Conservation (phyloP, 352 stramenopile genomes). For the Pythium apleroticum region DNA sequence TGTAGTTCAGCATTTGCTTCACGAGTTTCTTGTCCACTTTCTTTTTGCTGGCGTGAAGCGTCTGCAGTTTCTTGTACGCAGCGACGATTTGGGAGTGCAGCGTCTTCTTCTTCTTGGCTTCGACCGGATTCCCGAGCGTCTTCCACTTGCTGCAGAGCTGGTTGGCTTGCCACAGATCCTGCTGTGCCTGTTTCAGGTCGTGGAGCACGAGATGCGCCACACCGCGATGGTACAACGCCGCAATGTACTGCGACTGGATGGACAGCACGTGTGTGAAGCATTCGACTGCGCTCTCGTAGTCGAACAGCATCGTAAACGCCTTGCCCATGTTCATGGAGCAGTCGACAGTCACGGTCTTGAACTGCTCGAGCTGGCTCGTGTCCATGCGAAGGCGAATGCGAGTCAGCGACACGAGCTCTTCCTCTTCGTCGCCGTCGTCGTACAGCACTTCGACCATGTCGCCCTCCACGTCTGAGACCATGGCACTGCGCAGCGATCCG, state of each 20-base stretch:
- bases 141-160: slow-evolving; percentile 56
- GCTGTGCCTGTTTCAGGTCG: slow-evolving; percentile 55
- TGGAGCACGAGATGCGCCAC: slow-evolving; percentile 63
- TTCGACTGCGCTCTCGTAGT: slow-evolving; percentile 56
- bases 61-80: slow-evolving; percentile 75
- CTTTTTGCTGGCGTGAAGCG: slow-evolving; percentile 74
- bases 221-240: slow-evolving; percentile 70
- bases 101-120: slow-evolving; percentile 35
- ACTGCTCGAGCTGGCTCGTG: slow-evolving; percentile 44
- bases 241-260: slow-evolving; percentile 40
- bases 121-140: slow-evolving; percentile 23
- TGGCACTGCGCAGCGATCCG: slow-evolving; percentile 45
- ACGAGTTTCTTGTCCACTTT: slow-evolving; percentile 78
- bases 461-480: slow-evolving; percentile 66
- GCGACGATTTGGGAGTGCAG: slow-evolving; percentile 51
- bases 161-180: slow-evolving; percentile 71
- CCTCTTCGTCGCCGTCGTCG: slow-evolving; percentile 40
- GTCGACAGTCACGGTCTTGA: slow-evolving; percentile 57
- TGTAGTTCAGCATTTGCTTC: slow-evolving; percentile 83
- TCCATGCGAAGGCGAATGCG: slow-evolving; percentile 60
- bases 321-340: slow-evolving; percentile 87
- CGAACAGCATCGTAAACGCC: slow-evolving; percentile 49
- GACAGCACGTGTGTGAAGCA: slow-evolving; percentile 58
- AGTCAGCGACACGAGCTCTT: slow-evolving; percentile 50
- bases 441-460: slow-evolving; percentile 62